Evolutionary conservation across 2,329 filamentous ascomycete genomes (phyloP), one percentile per base, ranked within the genome.

Genomic region (Dothideomycetes sp.): DNA sequence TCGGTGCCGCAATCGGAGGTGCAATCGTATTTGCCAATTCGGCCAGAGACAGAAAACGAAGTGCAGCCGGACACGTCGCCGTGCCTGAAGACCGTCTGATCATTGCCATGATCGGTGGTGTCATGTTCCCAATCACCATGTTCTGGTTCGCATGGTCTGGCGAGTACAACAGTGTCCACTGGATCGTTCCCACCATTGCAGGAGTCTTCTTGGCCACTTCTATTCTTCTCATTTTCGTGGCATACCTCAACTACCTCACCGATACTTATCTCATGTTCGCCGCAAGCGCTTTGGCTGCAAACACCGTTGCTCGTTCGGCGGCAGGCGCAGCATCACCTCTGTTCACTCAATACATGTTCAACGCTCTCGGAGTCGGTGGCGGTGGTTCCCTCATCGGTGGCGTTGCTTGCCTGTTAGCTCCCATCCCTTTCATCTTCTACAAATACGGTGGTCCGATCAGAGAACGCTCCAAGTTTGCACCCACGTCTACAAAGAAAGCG

Each of bases 191-290:
- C 0, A 62, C 60, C 1, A 47, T 70, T 18, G 66, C 64, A 2
- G 66, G 67, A 1, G 59, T 60, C 12, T 64, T 68, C 43, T 54
- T 70, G 2, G 45, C 61, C 1, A 54, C 57, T 4, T 57, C 56
- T 3, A 64, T 70, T 34, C 40, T 67, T 10, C 54, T 69, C 23
- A 61, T 69, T 23, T 74, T 78, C 49, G 68, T 76, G 35, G 58
- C 65, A 25, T 71, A 68, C 47, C 57, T 74, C 24, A 74, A 70
- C 49, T 75, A 75, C 42, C 60, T 76, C 8, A 67, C 72, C 31
- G 72, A 75, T 51, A 58, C 63, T 1, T 75, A 74, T 44, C 59
- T 47, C 16, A 61, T 59, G 55, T 63, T 49, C 41, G 55, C 55
- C 19, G 54, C 54, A 3, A 48, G 45, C 15, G 54, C 55, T 1